Conservation (phyloP, 129 eudicot species). For the Flaveria linearis region DNA sequence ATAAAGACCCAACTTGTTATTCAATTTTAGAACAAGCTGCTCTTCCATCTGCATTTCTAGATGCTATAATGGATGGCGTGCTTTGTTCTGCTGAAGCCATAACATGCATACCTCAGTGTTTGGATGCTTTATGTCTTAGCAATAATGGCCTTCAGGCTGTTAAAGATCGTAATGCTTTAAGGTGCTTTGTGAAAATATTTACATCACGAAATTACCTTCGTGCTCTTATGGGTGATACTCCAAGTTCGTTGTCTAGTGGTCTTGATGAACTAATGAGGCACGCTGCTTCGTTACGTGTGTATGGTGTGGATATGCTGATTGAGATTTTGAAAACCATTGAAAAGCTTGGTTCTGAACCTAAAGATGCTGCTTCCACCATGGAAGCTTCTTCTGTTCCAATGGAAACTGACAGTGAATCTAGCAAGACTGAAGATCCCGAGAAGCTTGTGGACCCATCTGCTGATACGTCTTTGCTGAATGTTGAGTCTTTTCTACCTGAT, state of each 20-base stretch:
- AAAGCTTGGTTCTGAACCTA: slow-evolving; percentile 69
- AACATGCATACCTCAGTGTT: slow-evolving; percentile 96
- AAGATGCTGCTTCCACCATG: slow-evolving; percentile 44
- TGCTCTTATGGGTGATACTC: slow-evolving; percentile 81
- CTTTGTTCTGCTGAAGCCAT: slow-evolving; percentile 96
- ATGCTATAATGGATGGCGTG: slow-evolving; percentile 92
- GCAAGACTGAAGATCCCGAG: slow-evolving; percentile 48
- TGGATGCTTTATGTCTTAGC: slow-evolving; percentile 92
- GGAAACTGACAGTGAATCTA: slow-evolving; percentile 73
- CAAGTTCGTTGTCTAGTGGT: slow-evolving; percentile 84
- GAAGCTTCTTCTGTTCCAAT: slow-evolving; percentile 70
- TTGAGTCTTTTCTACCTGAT: slow-evolving; percentile 79
- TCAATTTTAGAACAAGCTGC: slow-evolving; percentile 88
- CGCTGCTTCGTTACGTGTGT: slow-evolving; percentile 79
- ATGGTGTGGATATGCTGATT: slow-evolving; percentile 91
- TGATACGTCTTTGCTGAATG: slow-evolving; percentile 54
- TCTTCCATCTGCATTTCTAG: slow-evolving; percentile 93
- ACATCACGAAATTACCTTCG: slow-evolving; percentile 74
- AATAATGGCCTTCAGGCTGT: slow-evolving; percentile 92
- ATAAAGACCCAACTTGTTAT: slow-evolving; percentile 94
- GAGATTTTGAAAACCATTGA: slow-evolving; percentile 74
- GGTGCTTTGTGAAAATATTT: slow-evolving; percentile 94
- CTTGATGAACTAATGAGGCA: slow-evolving; percentile 98
- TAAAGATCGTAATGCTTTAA: slow-evolving; percentile 86
- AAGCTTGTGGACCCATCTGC: slow-evolving; percentile 29